Base-by-base conservation (phyloP, 1,284 basidiomycete species). In the Cryptococcus jaspeensis region DNA sequence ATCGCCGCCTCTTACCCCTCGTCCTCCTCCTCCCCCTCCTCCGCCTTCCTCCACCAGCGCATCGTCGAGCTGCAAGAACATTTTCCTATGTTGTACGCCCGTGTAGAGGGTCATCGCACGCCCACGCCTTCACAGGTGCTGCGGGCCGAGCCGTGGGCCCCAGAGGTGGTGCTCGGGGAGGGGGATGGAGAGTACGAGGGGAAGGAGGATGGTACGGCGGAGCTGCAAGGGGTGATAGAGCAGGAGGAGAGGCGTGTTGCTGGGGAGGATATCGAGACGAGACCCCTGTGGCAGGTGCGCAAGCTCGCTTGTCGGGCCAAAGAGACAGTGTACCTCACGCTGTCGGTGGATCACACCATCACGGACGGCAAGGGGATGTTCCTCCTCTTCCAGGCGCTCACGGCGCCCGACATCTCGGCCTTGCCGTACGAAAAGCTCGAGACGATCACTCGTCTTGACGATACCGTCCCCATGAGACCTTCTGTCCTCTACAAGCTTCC, bases 21-120 rank as follows among this genome's bases (percentile, higher is more conserved):
- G 1, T 38, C 41, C 7, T 46, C 51, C 18, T 40, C 49, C 20
- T 37, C 68, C 1, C 72, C 71, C 3, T 47, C 66, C 5, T 20
- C 22, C 0, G 23, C 40, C 0, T 61, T 49, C 36, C 63, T 75
- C 3, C 35, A 56, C 18, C 28, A 50, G 18, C 65, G 71, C 1
- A 62, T 71, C 7, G 44, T 43, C 0, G 57, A 62, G 43, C 60
- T 75, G n/a, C 71, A 73, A 40, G 45, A 55, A 11, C 61, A 65
- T 18, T 67, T 70, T 50, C 71, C 73, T 0, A 55, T 67, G 12
- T 62, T 75, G 0, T 58, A 57, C 43, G 23, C 62, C 2, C 42
- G 47, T 8, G 45, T 72, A 0, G 46, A 51, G 2, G 69, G 58
- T 16, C 35, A 13, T 7, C 39, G 52, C 5, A 66, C 61, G 0